phyloP scores from a whole-genome alignment of 371 early-diverging fungal genomes.

The Dentiscutata heterogama region DNA sequence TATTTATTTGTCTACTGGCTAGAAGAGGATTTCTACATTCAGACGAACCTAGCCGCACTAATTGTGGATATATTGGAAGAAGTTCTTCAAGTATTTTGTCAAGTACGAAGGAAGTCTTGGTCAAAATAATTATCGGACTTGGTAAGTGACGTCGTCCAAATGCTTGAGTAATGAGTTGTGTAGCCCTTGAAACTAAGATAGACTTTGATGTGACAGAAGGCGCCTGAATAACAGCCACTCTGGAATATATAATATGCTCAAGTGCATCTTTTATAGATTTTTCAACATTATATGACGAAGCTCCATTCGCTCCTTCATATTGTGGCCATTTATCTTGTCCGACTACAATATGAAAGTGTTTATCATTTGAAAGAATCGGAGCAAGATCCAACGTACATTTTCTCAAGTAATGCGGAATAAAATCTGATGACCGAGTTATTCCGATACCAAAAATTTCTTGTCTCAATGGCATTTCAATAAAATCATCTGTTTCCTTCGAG shows the following conservation, averaged over 20 bases:
- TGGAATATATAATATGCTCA: not conserved
- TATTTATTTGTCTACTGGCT: not conserved
- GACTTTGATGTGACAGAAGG: constrained; percentile 17
- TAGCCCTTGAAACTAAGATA: not conserved
- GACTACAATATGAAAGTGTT: not conserved
- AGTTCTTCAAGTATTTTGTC: constrained; percentile 15
- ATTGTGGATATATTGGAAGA: not conserved
- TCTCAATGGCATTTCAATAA: no score
- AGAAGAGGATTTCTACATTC: not conserved
- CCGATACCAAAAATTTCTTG: no score
- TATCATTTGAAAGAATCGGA: not conserved
- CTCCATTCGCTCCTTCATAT: not conserved
- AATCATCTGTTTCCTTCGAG: no score
- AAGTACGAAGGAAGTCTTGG: not conserved
- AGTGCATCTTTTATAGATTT: not conserved
- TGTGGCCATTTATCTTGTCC: not conserved
- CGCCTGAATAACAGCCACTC: not conserved
- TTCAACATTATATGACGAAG: not conserved
- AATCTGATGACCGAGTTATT: no score
- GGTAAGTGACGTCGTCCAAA: not conserved
- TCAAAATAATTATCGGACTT: constrained; percentile 6
- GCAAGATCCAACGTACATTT: not conserved
- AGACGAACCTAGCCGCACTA: not conserved
- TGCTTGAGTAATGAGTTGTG: not conserved
- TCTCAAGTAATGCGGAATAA: not conserved